phyloP scores from a whole-genome alignment of 768 basidiomycete species.

The Tephrocybe sp. region DNA sequence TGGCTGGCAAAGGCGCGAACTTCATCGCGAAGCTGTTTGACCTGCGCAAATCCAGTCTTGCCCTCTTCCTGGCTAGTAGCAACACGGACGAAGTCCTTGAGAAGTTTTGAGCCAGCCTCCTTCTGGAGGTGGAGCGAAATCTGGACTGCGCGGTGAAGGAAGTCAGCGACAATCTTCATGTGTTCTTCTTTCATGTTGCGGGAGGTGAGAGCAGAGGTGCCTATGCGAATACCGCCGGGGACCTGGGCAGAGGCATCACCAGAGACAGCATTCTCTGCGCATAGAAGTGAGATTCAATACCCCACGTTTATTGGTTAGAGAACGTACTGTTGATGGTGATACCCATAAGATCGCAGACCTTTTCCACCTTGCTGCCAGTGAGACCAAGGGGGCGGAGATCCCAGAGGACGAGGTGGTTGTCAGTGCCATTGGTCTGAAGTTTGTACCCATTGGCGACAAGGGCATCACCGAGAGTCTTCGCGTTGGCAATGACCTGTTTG shows the following conservation, averaged over 20 bases:
- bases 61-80: constrained; percentile 69
- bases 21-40: constrained; percentile 73
- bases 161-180: constrained; percentile 81
- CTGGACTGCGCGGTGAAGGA: constrained; percentile 94
- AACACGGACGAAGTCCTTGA: constrained; percentile 92
- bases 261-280: constrained; percentile 89
- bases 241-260: constrained; percentile 95
- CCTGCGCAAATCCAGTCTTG: constrained; percentile 66
- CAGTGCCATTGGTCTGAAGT: constrained; percentile 94
- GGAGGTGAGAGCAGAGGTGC: constrained; percentile 91
- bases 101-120: constrained; percentile 90
- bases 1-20: constrained; percentile 77
- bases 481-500: constrained; percentile 91
- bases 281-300: neutral
- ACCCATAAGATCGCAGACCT: constrained; percentile 93
- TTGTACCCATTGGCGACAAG: constrained; percentile 85
- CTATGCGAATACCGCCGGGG: constrained; percentile 96
- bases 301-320: neutral
- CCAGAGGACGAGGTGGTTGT: constrained; percentile 98
- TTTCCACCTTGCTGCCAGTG: constrained; percentile 98
- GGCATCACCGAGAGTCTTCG: constrained; percentile 67
- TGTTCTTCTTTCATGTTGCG: constrained; percentile 90
- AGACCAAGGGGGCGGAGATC: constrained; percentile 92
- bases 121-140: constrained; percentile 87
- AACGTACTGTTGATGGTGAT: constrained; percentile 93